Base-by-base conservation (phyloP, 116 monocot genomes). In the Phalaenopsis hybrid region DNA sequence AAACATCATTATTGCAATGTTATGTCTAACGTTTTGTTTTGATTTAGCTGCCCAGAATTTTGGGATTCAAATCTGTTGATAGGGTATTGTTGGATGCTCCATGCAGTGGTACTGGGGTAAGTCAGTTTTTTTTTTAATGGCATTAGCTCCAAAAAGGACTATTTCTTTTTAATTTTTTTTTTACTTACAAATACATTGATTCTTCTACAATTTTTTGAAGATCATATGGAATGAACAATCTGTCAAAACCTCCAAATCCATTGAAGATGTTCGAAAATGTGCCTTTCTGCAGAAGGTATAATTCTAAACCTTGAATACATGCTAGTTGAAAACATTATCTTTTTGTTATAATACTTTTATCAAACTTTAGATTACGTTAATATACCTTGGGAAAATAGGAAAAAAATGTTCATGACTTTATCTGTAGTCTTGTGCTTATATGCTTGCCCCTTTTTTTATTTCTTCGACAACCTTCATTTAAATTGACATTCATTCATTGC, bases 41-140 rank as follows among this genome's bases (percentile, higher is more conserved):
- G 69, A 73, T 80, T 57, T 86, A 98, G 97, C 84, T 98, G 55
- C 90, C 97, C 3, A 94, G 88, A 80, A 85, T 98, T 78, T 78
- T 93, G 69, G 97, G 97, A 7, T 34, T 76, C 31, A 92, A 98
- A 80, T 92, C 93, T 79, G 85, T 90, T 86, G 97, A 98, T 91
- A 91, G 97, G 87, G 97, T 94, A 74, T 85, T 98, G 84, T 80
- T 98, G 83, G 97, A 98, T 90, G 97, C 97, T 3, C 97, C 97
- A 49, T 98, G 97, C 85, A 98, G 90, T 74, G 97, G 97, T 25
- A 94, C 91, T 81, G 97, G 97, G 85, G 97, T 98, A 76, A 86
- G 90, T n/a, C n/a, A n/a, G n/a, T 18, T 33, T n/a, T 68, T 79
- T 13, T n/a, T 15, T 55, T 25, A 37, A 5, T 23, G 5, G 18